These are phyloP conservation scores for Xylariaceae sp. DNA, from an alignment of 2,329 filamentous ascomycete genomes.

Conservation along the genomic window DNA sequence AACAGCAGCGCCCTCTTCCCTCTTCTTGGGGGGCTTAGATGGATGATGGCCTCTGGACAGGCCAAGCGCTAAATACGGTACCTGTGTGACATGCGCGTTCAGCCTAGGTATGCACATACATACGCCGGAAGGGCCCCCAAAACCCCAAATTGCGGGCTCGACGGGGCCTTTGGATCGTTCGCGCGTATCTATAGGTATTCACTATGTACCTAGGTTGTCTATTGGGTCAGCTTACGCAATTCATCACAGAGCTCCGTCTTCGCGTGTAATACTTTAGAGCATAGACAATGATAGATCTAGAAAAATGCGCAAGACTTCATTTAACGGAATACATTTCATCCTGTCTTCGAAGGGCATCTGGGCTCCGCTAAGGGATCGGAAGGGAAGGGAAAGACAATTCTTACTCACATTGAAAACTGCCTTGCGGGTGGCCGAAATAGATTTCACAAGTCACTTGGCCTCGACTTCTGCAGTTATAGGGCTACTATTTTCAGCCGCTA, in stretches of 20 bases:
- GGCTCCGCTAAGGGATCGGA: too few species aligned
- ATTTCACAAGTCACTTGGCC: not conserved
- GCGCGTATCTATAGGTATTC: too few species aligned
- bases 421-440: not conserved
- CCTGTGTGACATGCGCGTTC: too few species aligned
- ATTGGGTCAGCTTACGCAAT: not conserved
- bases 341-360: not conserved
- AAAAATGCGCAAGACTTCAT: not conserved
- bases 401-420: not conserved
- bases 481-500: constrained; percentile 15
- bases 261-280: not conserved
- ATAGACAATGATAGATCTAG: not conserved
- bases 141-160: not conserved
- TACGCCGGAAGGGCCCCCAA: not conserved
- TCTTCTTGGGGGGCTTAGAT: not conserved
- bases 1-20: not conserved
- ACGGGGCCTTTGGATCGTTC: not conserved
- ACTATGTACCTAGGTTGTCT: too few species aligned
- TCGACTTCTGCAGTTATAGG: not conserved
- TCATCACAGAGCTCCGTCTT: not conserved
- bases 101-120: too few species aligned
- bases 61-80: not conserved
- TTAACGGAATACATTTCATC: not conserved
- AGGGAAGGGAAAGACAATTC: not conserved
- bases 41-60: not conserved